Evolutionary conservation across 768 basidiomycete species (phyloP), one percentile per base, ranked within the genome.

Genomic region (Pleurotus giganteus): DNA sequence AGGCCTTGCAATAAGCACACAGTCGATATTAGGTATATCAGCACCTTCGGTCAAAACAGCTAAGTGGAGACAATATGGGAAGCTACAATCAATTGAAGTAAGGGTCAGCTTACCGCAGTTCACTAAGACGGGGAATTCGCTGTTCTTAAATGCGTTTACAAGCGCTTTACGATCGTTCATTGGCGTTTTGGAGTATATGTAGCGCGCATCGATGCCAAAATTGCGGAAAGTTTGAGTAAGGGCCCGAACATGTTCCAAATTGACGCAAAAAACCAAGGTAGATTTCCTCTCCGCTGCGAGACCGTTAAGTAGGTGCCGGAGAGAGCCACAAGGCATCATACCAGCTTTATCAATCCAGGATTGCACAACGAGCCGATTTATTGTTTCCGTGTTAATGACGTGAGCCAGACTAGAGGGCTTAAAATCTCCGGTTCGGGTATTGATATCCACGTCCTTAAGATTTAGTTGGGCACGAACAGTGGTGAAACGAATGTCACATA

Each of bases 11-110:
- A 98, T 73, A 29, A 98, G 67, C 7, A 98, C 80, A 58, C 94
- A 97, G 63, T 98, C 95, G 53, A 97, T 89, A 57, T 91, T 91
- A 2, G 95, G 95, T 49, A 98, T 92, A 72, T 98, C 95, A 17
- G 94, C 84, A 3, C 94, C 94, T 73, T 97, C 94, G 1, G 94
- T 96, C 59, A 97, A 74, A 45, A 97, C 89, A 19, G 92, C 92
- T 88, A 41, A 57, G 7, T 17, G 0, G 37, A 45, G 13, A 6
- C 15, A 19, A 45, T 17, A 26, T 45, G 43, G 12, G 46, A 8
- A 55, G 13, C 29, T 2, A 26, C 28, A 8, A 29, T 42, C 27
- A 11, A 51, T 24, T n/a, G 29, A 19, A 32, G 31, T 37, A 28
- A 9, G n/a, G 9, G n/a, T n/a, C 19, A 19, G 62, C 72, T 47